These are phyloP conservation scores for Chalciporus sp. DNA, from an alignment of 1,284 basidiomycete species.

Conservation along the genomic window DNA sequence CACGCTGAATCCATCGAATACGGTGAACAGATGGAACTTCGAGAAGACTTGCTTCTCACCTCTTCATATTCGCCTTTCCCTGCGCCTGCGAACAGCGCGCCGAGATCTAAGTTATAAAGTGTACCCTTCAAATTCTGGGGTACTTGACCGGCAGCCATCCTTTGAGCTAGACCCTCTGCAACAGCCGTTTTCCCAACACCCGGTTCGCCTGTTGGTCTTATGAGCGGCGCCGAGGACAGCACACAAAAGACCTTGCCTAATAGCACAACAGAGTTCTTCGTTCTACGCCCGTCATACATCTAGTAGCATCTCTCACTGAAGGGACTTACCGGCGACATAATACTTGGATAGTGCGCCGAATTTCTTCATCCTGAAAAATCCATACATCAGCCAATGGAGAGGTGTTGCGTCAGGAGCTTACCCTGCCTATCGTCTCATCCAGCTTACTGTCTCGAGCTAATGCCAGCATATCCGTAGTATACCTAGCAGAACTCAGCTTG, in stretches of 20 bases:
- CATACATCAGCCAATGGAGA: too few relatives aligned
- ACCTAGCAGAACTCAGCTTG: background rate
- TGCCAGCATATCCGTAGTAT: conserved; percentile 2
- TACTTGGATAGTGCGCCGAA: conserved; percentile 11
- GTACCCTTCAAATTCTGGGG: conserved; percentile 12
- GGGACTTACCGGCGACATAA: conserved; percentile 7
- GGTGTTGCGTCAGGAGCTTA: too few relatives aligned
- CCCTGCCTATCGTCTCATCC: conserved; percentile 6
- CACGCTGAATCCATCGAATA: background rate
- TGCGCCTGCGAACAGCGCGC: conserved; percentile 11
- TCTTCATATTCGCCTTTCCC: conserved; percentile 17
- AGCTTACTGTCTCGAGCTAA: background rate
- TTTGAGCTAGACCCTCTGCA: conserved; percentile 10
- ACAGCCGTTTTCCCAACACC: conserved; percentile 14
- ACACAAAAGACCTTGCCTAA: too few relatives aligned
- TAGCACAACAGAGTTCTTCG: conserved; percentile 3
- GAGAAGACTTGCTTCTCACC: conserved; percentile 2
- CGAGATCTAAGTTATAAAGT: conserved; percentile 9
- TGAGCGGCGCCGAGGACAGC: background rate
- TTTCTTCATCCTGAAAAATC: conserved; percentile 10
- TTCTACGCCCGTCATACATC: too few relatives aligned
- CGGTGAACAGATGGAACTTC: too few relatives aligned
- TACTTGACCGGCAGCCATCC: conserved; percentile 9
- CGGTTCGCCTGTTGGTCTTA: conserved; percentile 7
- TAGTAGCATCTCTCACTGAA: too few relatives aligned